Evolutionary conservation across 352 stramenopile species (phyloP).

Genomic region (Phytophthora tentaculata): DNA sequence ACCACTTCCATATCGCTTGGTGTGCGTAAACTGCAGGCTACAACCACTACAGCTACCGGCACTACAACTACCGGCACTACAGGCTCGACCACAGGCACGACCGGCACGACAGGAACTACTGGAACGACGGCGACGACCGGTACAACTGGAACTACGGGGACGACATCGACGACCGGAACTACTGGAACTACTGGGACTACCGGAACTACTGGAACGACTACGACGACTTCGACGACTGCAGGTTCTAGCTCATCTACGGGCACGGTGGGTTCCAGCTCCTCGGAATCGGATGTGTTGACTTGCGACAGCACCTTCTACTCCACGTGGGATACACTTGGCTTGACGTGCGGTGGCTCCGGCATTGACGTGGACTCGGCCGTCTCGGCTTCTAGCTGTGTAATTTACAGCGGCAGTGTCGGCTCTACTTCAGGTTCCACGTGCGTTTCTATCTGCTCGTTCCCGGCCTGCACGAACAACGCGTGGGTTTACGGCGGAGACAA

Average conservation of each 20-base stretch:
- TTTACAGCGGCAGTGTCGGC: conserved; percentile 77
- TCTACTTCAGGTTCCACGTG: conserved; percentile 59
- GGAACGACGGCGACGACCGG: conserved; percentile 22
- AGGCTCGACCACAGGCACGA: conserved; percentile 10
- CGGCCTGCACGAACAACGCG: conserved; percentile 55
- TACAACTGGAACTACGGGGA: conserved; percentile 21
- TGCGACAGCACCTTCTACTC: conserved; percentile 87
- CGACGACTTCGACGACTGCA: conserved; percentile 18
- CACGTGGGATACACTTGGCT: conserved; percentile 67
- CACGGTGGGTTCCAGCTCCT: conserved; percentile 17
- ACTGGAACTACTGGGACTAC: conserved; percentile 26
- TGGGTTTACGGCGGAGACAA: conserved; percentile 73
- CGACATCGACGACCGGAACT: conserved; percentile 20
- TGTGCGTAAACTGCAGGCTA: conserved; percentile 23
- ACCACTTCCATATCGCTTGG: conserved; percentile 4
- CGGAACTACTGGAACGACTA: conserved; percentile 16
- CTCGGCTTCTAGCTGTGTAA: conserved; percentile 60
- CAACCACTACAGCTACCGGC: conserved; percentile 7
- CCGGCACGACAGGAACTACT: conserved; percentile 16
- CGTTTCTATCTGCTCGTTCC: conserved; percentile 84
- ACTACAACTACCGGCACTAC: conserved; percentile 13
- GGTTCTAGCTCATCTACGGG: conserved; percentile 23
- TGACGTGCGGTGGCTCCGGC: conserved; percentile 57
- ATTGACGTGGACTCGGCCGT: conserved; percentile 66
- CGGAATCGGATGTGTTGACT: conserved; percentile 48